Percentiles rank a stretch among this genome's conserved stretches.
Conservation (phyloP, 345 rosid genomes). For the Boechera stricta region DNA sequence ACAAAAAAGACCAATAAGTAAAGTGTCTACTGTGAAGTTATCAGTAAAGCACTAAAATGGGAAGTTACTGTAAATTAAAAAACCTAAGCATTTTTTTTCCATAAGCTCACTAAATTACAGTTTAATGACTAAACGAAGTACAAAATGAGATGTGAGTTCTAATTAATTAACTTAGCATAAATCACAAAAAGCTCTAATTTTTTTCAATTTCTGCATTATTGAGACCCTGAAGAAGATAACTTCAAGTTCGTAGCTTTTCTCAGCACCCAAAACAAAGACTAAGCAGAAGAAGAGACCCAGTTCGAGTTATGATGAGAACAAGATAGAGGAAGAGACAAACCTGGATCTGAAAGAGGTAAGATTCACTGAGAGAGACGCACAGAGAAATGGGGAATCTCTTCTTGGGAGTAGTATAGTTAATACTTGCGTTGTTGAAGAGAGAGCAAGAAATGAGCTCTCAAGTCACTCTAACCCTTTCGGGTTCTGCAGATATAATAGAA, state of each 20-base stretch:
- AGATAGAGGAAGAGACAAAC: conserved; percentile 49
- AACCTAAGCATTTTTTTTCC: conserved; percentile 23
- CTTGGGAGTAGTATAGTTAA: conserved; percentile 26
- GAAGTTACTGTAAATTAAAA: background rate
- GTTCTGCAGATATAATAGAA: conserved; percentile 30
- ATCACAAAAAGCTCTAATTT: conserved; percentile 15
- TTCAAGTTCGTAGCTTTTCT: conserved; percentile 30
- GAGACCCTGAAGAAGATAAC: conserved; percentile 16
- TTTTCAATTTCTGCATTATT: conserved; percentile 9
- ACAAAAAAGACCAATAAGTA: conserved; percentile 17
- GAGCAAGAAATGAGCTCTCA: conserved; percentile 35
- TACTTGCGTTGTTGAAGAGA: conserved; percentile 32
- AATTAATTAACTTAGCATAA: conserved; percentile 11
- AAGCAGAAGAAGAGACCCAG: conserved; percentile 23
- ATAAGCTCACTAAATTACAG: conserved; percentile 35
- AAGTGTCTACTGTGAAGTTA: background rate
- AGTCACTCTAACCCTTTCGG: conserved; percentile 12
- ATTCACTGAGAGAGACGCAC: conserved; percentile 24
- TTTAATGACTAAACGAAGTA: background rate
- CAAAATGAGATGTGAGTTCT: conserved; percentile 30
- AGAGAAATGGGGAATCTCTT: conserved; percentile 17
- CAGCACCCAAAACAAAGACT: conserved; percentile 36
- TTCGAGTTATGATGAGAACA: background rate
- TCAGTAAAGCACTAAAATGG: background rate
- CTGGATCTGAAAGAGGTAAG: conserved; percentile 58